Conservation (phyloP, 1,284 basidiomycete genomes). For the Pterula multifida region DNA sequence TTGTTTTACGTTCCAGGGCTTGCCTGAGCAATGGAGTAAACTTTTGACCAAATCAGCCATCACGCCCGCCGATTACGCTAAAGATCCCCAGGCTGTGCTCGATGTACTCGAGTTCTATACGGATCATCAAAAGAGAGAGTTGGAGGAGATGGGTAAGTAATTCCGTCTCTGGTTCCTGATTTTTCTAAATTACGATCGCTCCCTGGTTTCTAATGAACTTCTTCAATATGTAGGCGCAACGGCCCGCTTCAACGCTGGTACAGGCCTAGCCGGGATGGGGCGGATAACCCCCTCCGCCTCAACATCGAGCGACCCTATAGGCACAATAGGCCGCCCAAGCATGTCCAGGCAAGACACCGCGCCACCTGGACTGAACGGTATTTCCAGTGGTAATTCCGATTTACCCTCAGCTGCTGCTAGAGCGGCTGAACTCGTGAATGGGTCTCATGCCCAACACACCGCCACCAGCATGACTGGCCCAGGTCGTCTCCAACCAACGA, state of each 20-base stretch:
- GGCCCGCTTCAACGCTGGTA: slow-evolving; percentile 75
- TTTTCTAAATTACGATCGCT: slow-evolving; percentile 6
- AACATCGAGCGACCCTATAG: slow-evolving; percentile 13
- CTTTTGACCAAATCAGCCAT: slow-evolving; percentile 93
- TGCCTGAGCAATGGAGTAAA: slow-evolving; percentile 96
- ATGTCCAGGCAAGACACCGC: slow-evolving; percentile 49
- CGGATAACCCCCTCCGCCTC: slow-evolving; percentile 31
- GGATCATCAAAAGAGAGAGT: slow-evolving; percentile 88
- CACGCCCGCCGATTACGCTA: slow-evolving; percentile 94
- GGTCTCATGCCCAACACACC: slow-evolving; percentile 36
- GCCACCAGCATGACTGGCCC: slow-evolving; percentile 22
- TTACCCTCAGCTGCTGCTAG: slow-evolving; percentile 44
- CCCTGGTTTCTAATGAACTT: slow-evolving; percentile 9
- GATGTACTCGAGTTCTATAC: slow-evolving; percentile 99
- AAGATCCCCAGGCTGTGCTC: slow-evolving; percentile 92
- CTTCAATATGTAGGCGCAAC: slow-evolving; percentile 25
- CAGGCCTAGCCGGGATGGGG: slow-evolving; percentile 67
- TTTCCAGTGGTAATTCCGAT: slow-evolving; percentile 22
- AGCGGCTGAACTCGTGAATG: slow-evolving; percentile 54
- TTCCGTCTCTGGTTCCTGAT: slow-evolving; percentile 10
- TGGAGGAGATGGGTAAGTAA: slow-evolving; percentile 48
- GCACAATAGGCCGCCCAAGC: slow-evolving; percentile 21
- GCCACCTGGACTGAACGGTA: slow-evolving; percentile 32
- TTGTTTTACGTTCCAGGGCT: slow-evolving; percentile 41
- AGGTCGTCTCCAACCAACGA: slow-evolving; percentile 22